A percentile compares a stretch with the other conserved stretches of the same genome.
These are phyloP conservation scores for Phaeosphaeria sp. DNA, from an alignment of 2,329 filamentous ascomycete species.

Conservation along the genomic window DNA sequence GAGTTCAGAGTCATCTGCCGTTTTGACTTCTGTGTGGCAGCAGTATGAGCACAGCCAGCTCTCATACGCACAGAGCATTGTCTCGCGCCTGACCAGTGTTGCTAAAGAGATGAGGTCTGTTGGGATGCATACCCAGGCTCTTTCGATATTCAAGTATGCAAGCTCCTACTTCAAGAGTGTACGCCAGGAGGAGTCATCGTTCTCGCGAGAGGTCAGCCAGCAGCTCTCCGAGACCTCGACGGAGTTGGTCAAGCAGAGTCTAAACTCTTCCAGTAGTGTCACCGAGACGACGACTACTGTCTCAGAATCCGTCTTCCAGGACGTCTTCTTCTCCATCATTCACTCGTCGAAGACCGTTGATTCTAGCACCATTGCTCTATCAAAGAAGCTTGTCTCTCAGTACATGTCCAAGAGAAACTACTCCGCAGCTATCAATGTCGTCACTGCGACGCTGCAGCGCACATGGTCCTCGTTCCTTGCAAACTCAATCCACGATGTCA, in stretches of 20 bases:
- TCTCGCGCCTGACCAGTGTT: slow-evolving; percentile 46
- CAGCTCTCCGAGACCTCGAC: slow-evolving; percentile 51
- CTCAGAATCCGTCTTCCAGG: slow-evolving; percentile 52
- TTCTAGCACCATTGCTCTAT: slow-evolving; percentile 50
- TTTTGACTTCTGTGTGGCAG: slow-evolving; percentile 56
- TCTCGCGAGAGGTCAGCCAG: slow-evolving; percentile 51
- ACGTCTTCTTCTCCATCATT: slow-evolving; percentile 53
- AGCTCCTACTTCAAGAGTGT: slow-evolving; percentile 42
- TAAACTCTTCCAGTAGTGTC: slow-evolving; percentile 35
- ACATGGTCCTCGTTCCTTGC: slow-evolving; percentile 58
- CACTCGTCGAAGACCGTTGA: slow-evolving; percentile 50
- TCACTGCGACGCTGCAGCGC: slow-evolving; percentile 53
- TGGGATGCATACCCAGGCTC: slow-evolving; percentile 53
- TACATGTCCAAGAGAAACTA: slow-evolving; percentile 57
- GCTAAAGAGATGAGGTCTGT: slow-evolving; percentile 55
- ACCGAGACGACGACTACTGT: slow-evolving; percentile 46
- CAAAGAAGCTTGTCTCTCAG: slow-evolving; percentile 48
- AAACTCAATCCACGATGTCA: slow-evolving; percentile 52
- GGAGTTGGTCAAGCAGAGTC: slow-evolving; percentile 50
- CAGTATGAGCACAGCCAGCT: slow-evolving; percentile 56
- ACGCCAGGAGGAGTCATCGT: slow-evolving; percentile 45
- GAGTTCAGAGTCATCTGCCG: slow-evolving; percentile 52
- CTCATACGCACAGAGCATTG: slow-evolving; percentile 48
- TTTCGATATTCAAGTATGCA: slow-evolving; percentile 56
- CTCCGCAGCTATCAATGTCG: slow-evolving; percentile 54